Evolutionary conservation across 805 yeast species (phyloP).

Genomic region (Lipomyces starkeyi): DNA sequence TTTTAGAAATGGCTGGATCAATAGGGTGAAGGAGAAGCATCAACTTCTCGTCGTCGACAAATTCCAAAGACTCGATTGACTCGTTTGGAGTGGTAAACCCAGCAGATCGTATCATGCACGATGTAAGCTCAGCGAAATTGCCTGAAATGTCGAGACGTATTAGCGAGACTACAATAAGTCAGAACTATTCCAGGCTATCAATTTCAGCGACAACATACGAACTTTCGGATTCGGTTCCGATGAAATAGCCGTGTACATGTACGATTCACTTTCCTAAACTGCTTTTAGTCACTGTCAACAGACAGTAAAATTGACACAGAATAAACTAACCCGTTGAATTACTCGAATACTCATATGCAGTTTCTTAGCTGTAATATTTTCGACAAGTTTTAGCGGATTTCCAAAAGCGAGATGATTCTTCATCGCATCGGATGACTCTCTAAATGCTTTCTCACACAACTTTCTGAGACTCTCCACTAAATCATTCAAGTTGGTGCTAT

Average conservation of each 20-base stretch:
- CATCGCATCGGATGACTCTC: conserved; percentile 32
- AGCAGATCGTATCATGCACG: conserved; percentile 10
- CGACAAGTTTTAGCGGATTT: conserved; percentile 16
- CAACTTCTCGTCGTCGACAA: conserved; percentile 29
- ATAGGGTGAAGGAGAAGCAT: conserved; percentile 26
- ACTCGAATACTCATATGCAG: conserved; percentile 13
- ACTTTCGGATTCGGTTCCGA: neutral
- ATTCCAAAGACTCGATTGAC: conserved; percentile 15
- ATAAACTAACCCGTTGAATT: conserved; percentile 1
- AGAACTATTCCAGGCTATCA: too few species aligned
- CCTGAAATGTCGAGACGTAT: conserved; percentile 18
- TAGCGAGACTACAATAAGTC: conserved; percentile 12
- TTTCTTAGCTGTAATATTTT: neutral
- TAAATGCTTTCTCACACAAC: conserved; percentile 20
- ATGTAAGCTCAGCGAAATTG: conserved; percentile 12
- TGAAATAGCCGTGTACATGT: conserved; percentile 8
- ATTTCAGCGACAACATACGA: neutral
- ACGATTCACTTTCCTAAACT: neutral
- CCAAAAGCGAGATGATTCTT: conserved; percentile 32
- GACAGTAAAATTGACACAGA: conserved; percentile 1
- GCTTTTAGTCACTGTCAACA: conserved; percentile 7
- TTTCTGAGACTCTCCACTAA: conserved; percentile 6
- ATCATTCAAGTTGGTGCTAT: conserved; percentile 6
- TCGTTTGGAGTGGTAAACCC: neutral
- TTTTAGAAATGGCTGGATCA: neutral